Base-by-base conservation (phyloP, 2,329 filamentous ascomycete genomes). In the Fusarium sp. region DNA sequence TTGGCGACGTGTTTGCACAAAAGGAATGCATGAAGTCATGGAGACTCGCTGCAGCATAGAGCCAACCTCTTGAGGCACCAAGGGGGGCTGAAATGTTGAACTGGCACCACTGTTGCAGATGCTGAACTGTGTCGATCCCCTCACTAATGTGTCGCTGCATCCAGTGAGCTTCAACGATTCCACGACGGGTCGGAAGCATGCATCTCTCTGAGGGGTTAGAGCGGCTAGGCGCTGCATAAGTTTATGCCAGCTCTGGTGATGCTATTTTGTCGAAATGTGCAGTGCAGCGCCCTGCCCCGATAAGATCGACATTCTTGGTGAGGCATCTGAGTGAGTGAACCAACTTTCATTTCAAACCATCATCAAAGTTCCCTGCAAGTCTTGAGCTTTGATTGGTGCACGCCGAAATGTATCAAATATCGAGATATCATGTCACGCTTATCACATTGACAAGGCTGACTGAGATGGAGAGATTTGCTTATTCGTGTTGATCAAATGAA, bases 21-120 rank as follows among this genome's bases (percentile, higher is more conserved):
- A 63, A 68, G 75, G 74, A 77, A 77, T 79, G 78, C 76, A 80
- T 78, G 67, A 79, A 77, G 76, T 77, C 75, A 77, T 76, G 66
- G 66, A 75, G 69, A 68, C 68, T 63, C 18, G 40, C 22, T 39
- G 43, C 60, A 38, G 46, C 20, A 26, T 34, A 31, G 31, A 55
- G 34, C 58, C 58, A 40, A 26, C 54, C 50, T 64, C 68, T 60
- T 73, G 66, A 72, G 66, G 73, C 65, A 76, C 22, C 58, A 72
- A 68, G 66, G 33, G 49, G 67, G 63, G 66, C 64, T 69, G 68
- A 69, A 68, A 58, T 59, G 68, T 50, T 74, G 72, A 70, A 72
- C 72, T 75, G 72, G 72, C 74, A 74, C 68, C 74, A 71, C 74
- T 76, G 65, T 67, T 75, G 72, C 72, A 73, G 63, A 44, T 53